Base-by-base conservation (phyloP, 1,284 basidiomycete genomes). In the Cerrena zonata region DNA sequence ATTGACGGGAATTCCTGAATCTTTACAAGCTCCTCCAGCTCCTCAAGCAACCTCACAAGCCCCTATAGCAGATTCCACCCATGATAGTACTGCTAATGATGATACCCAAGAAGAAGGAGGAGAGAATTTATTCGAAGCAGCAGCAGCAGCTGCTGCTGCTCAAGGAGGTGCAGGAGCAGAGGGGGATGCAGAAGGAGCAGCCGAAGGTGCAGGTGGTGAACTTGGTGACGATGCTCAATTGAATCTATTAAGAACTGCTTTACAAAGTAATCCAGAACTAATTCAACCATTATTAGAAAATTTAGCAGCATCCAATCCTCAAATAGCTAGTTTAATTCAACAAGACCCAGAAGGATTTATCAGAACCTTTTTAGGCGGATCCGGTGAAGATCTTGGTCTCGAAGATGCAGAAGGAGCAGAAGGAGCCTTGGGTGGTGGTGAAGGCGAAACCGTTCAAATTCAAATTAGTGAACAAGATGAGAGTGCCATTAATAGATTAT, bases 1-100 rank as follows among this genome's bases (percentile, higher is more conserved):
- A 47, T 89, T 98, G 82, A 96, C 69, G 56, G 94, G 94, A 60
- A 62, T 86, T 75, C n/a, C n/a, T n/a, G n/a, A n/a, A n/a, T 45
- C 25, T n/a, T n/a, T n/a, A 47, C 65, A 66, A 7, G 54, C 68
- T 24, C 49, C 70, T 40, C 58, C 65, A 22, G 56, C 62, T 50
- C 67, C 68, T 45, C 53, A 57, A 50, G 60, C 58, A 24, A 53
- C 69, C 39, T 60, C 69, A 13, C 58, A 68, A 24, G 58, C 71
- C 19, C 58, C 63, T 38, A 62, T 65, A 30, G 54, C 65, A 24
- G 58, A 70, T 11, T n/a, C n/a, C n/a, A n/a, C n/a, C n/a, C n/a
- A n/a, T n/a, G n/a, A n/a, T n/a, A n/a, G n/a, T n/a, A n/a, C n/a
- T n/a, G n/a, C n/a, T n/a, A n/a, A n/a, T n/a, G n/a, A n/a, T n/a